Evolutionary conservation across 2,329 filamentous ascomycete species (phyloP).

Genomic region (Diaporthe sp.): DNA sequence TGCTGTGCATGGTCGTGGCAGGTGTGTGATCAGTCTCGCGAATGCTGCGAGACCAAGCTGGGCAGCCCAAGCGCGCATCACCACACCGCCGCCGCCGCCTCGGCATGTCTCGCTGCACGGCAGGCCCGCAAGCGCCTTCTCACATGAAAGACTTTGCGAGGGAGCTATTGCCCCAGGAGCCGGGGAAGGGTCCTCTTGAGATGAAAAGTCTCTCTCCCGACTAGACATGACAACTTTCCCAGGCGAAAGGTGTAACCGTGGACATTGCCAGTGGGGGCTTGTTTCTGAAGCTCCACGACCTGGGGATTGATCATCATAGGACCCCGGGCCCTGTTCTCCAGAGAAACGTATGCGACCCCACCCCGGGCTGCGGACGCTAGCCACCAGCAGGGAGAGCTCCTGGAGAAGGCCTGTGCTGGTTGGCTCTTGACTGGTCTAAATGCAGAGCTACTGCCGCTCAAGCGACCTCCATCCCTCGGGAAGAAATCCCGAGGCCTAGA

Average conservation of each 20-base stretch:
- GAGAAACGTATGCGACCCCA: slow-evolving; percentile 23
- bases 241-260: background rate
- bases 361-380: slow-evolving; percentile 18
- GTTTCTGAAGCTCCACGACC: slow-evolving; percentile 13
- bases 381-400: slow-evolving; percentile 29
- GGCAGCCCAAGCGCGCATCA: slow-evolving; percentile 36
- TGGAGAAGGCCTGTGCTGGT: slow-evolving; percentile 20
- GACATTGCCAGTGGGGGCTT: slow-evolving; percentile 1
- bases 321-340: slow-evolving; percentile 20
- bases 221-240: background rate
- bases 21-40: slow-evolving; percentile 28
- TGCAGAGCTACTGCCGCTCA: slow-evolving; percentile 38
- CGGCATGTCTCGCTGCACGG: slow-evolving; percentile 29
- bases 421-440: slow-evolving; percentile 32
- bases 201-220: background rate
- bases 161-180: background rate
- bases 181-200: background rate
- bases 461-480: slow-evolving; percentile 34
- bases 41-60: slow-evolving; percentile 32
- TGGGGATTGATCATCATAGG: slow-evolving; percentile 8
- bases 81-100: slow-evolving; percentile 37
- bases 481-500: slow-evolving; percentile 36
- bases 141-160: slow-evolving; percentile 10
- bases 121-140: slow-evolving; percentile 4
- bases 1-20: slow-evolving; percentile 23